A percentile compares a stretch with the other conserved stretches of the same genome.
These are phyloP conservation scores for Protea cynaroides DNA, from an alignment of 164 flowering plant species.

Conservation along the genomic window DNA sequence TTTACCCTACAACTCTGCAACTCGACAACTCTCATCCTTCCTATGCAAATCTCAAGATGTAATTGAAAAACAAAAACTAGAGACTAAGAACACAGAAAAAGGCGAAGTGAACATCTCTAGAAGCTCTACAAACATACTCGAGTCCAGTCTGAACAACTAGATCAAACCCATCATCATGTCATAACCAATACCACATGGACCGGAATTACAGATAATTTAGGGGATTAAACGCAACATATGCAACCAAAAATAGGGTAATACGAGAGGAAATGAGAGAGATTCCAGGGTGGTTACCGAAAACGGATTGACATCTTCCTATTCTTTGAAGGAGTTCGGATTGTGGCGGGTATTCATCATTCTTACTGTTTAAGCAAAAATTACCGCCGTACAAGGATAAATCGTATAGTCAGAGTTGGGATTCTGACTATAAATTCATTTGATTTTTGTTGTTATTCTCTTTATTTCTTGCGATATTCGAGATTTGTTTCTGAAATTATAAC, in stretches of 20 bases:
- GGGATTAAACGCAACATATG: neutral
- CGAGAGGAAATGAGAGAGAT: neutral
- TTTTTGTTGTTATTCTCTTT: too few relatives aligned
- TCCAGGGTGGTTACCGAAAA: neutral
- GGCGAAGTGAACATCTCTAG: too few relatives aligned
- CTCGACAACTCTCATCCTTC: too few relatives aligned
- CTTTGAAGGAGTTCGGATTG: conserved; percentile 3
- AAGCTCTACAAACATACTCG: neutral
- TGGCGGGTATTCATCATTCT: neutral
- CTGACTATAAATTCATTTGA: too few relatives aligned
- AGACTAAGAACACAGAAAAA: too few relatives aligned
- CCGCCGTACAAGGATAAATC: too few relatives aligned
- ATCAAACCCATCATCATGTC: neutral
- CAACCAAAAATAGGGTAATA: neutral
- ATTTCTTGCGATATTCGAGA: too few relatives aligned
- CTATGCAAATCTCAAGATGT: too few relatives aligned
- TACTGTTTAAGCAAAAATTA: neutral
- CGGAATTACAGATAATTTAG: neutral
- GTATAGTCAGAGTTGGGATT: too few relatives aligned
- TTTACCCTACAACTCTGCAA: too few relatives aligned
- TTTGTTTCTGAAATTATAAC: too few relatives aligned
- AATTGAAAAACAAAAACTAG: too few relatives aligned
- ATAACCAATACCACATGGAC: neutral
- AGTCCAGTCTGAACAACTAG: neutral
- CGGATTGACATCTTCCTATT: conserved; percentile 2